Conservation (phyloP, 2,329 filamentous ascomycete species). For the Diaporthe velutina region DNA sequence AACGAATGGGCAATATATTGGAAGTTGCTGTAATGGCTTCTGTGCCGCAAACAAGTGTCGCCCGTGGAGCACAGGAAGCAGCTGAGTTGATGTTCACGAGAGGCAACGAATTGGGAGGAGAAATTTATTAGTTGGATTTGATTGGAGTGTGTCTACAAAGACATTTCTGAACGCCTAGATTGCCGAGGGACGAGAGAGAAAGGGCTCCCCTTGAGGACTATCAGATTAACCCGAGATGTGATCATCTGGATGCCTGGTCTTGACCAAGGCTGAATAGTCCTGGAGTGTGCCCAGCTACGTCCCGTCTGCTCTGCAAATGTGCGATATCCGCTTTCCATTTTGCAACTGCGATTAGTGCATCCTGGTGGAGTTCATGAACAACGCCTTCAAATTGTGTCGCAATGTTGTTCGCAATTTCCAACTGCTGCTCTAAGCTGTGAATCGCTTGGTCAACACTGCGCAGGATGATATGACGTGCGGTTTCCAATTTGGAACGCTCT, state of each 20-base stretch:
- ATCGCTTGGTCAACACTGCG: background rate
- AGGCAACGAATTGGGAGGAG: background rate
- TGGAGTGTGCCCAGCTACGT: background rate
- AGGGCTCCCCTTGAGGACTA: too few species aligned
- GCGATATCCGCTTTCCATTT: background rate
- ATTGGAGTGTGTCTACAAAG: background rate
- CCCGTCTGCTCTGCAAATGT: background rate
- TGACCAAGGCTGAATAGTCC: background rate
- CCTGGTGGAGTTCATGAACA: background rate
- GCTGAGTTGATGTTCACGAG: background rate
- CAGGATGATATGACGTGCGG: background rate
- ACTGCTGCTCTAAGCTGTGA: background rate
- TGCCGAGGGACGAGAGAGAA: too few species aligned
- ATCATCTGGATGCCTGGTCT: background rate
- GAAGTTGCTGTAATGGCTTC: slow-evolving; percentile 37
- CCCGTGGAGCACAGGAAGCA: slow-evolving; percentile 5
- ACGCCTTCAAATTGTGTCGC: background rate
- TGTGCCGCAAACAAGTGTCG: slow-evolving; percentile 36
- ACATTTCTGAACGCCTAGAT: background rate
- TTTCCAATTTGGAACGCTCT: background rate
- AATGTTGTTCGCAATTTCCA: background rate
- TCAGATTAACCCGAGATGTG: background rate
- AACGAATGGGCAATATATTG: background rate
- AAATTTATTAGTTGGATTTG: background rate
- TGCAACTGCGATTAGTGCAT: background rate